These are phyloP conservation scores for Sclerotinia trifoliorum DNA, from an alignment of 2,329 filamentous ascomycete genomes.

Conservation along the genomic window DNA sequence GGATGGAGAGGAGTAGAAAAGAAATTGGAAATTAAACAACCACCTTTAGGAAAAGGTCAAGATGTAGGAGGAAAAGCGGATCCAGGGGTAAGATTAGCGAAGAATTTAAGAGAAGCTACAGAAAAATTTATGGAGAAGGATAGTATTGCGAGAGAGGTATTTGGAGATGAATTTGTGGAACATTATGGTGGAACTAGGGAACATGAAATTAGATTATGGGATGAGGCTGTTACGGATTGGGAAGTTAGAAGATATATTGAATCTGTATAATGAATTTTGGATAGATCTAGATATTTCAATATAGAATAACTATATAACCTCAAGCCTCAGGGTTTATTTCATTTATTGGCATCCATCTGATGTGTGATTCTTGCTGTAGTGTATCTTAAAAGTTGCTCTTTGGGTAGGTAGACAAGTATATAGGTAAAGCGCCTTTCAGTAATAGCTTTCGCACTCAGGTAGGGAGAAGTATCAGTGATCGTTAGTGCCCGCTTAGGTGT, in stretches of 20 bases:
- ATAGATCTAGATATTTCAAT: background rate
- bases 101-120: constrained; percentile 81
- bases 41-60: constrained; percentile 81
- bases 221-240: constrained; percentile 95
- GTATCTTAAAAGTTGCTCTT: too few relatives aligned
- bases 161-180: constrained; percentile 94
- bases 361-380: too few relatives aligned
- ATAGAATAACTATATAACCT: background rate
- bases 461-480: too few relatives aligned
- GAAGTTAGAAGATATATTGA: constrained; percentile 20
- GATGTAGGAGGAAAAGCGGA: constrained; percentile 73
- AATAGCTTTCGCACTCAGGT: too few relatives aligned
- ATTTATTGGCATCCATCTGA: too few relatives aligned
- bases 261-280: background rate
- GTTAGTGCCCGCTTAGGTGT: too few relatives aligned
- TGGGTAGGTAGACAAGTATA: too few relatives aligned
- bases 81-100: constrained; percentile 74
- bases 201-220: constrained; percentile 87
- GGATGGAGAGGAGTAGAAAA: constrained; percentile 92
- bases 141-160: constrained; percentile 88
- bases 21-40: constrained; percentile 78
- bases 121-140: constrained; percentile 71
- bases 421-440: too few relatives aligned
- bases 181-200: constrained; percentile 91
- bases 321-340: too few relatives aligned